Conservation (phyloP, 805 yeast genomes). For the Millerago galiae region DNA sequence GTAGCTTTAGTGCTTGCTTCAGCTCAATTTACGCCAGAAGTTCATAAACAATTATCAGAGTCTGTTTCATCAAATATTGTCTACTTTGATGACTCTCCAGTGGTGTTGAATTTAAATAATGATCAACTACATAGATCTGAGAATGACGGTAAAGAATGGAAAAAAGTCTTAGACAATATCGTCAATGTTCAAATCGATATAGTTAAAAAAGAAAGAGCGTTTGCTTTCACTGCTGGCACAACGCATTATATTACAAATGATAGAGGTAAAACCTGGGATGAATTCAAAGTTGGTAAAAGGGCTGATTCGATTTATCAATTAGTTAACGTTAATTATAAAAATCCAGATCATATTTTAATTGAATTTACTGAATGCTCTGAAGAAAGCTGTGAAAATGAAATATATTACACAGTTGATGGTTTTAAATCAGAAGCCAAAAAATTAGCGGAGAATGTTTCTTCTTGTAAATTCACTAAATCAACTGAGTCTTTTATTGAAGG, state of each 20-base stretch:
- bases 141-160: slow-evolving; percentile 43
- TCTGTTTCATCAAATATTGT: slow-evolving; percentile 13
- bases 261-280: slow-evolving; percentile 36
- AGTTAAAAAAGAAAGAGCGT: slow-evolving; percentile 32
- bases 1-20: not conserved
- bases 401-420: slow-evolving; percentile 41
- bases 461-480: slow-evolving; percentile 28
- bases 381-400: slow-evolving; percentile 27
- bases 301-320: slow-evolving; percentile 16
- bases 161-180: slow-evolving; percentile 28
- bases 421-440: slow-evolving; percentile 29
- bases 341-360: slow-evolving; percentile 33
- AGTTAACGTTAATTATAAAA: slow-evolving; percentile 32
- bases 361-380: slow-evolving; percentile 23
- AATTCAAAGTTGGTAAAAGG: slow-evolving; percentile 24
- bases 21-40: slow-evolving; percentile 22
- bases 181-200: slow-evolving; percentile 26
- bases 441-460: slow-evolving; percentile 21
- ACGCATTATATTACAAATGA: slow-evolving; percentile 34
- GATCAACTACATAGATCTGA: slow-evolving; percentile 35
- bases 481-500: slow-evolving; percentile 19
- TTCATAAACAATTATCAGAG: slow-evolving; percentile 7
- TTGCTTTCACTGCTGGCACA: slow-evolving; percentile 28
- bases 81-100: slow-evolving; percentile 30
- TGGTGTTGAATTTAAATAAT: slow-evolving; percentile 15